phyloP scores from a whole-genome alignment of 495 filamentous ascomycete species.

The Sporormia fimetaria region DNA sequence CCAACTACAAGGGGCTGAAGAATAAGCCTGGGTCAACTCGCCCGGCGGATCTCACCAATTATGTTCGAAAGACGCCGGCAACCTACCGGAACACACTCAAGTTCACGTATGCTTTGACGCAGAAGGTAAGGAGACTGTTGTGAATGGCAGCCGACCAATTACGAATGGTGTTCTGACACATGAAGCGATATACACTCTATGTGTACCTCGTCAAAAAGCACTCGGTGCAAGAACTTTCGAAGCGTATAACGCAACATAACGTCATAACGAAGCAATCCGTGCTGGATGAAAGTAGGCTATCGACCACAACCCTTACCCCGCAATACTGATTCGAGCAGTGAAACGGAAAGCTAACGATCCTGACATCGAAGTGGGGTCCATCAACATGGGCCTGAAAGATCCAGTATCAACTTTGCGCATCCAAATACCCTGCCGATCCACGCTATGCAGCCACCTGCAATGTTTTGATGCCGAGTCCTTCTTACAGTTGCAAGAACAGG shows the following conservation, averaged over 20 bases:
- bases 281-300: constrained; percentile 64
- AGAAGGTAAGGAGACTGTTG: constrained; percentile 49
- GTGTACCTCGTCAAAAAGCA: constrained; percentile 62
- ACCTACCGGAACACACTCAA: constrained; percentile 64
- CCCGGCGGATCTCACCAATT: constrained; percentile 77
- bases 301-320: not conserved
- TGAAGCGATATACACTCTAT: constrained; percentile 63
- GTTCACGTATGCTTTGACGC: constrained; percentile 85
- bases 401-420: constrained; percentile 79
- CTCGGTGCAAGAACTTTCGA: constrained; percentile 61
- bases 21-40: constrained; percentile 89
- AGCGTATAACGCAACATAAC: constrained; percentile 50
- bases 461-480: constrained; percentile 95
- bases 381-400: constrained; percentile 81
- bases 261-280: constrained; percentile 73
- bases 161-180: not conserved
- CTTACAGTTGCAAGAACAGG: constrained; percentile 87
- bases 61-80: constrained; percentile 52
- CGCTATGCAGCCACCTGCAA: constrained; percentile 75
- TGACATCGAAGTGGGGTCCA: constrained; percentile 78
- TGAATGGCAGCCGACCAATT: not conserved
- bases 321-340: constrained; percentile 42
- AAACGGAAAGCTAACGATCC: constrained; percentile 68
- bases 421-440: constrained; percentile 64
- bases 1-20: constrained; percentile 84